These are phyloP conservation scores for Xylariaceae sp. DNA, from an alignment of 2,329 filamentous ascomycete species.

Conservation along the genomic window DNA sequence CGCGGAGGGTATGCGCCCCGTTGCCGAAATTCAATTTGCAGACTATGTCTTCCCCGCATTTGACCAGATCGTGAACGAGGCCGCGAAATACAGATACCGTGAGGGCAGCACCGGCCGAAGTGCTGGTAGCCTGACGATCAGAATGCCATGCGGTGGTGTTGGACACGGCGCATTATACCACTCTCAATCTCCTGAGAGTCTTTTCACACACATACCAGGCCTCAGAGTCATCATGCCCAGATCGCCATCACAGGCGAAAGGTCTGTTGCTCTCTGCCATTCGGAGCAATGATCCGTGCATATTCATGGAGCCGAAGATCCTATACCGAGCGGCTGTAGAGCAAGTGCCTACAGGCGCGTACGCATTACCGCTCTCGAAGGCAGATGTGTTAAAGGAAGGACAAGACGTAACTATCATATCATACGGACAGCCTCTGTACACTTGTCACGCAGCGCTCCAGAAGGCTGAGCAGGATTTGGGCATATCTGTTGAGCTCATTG, in stretches of 20 bases:
- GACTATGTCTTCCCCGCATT: constrained; percentile 93
- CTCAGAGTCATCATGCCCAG: constrained; percentile 80
- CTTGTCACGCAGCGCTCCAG: constrained; percentile 69
- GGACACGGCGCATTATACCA: constrained; percentile 87
- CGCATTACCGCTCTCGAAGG: constrained; percentile 77
- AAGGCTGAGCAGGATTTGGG: constrained; percentile 70
- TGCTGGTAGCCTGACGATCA: constrained; percentile 73
- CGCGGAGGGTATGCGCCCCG: constrained; percentile 83
- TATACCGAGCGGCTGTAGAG: constrained; percentile 87
- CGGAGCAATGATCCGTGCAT: constrained; percentile 79
- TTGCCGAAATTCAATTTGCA: constrained; percentile 94
- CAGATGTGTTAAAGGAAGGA: constrained; percentile 75
- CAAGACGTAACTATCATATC: constrained; percentile 78
- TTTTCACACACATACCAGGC: constrained; percentile 85
- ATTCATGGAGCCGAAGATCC: constrained; percentile 90
- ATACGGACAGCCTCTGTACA: constrained; percentile 85
- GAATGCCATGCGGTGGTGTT: constrained; percentile 87
- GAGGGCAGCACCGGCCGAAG: constrained; percentile 53
- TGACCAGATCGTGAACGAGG: constrained; percentile 91
- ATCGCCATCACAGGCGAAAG: constrained; percentile 83
- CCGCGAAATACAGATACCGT: constrained; percentile 79
- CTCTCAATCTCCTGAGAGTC: constrained; percentile 79
- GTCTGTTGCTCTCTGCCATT: constrained; percentile 71
- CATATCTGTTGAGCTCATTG: constrained; percentile 76
- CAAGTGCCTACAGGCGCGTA: constrained; percentile 80